These are phyloP conservation scores for Articulospora tetracladia DNA, from an alignment of 495 filamentous ascomycete species.

Conservation along the genomic window DNA sequence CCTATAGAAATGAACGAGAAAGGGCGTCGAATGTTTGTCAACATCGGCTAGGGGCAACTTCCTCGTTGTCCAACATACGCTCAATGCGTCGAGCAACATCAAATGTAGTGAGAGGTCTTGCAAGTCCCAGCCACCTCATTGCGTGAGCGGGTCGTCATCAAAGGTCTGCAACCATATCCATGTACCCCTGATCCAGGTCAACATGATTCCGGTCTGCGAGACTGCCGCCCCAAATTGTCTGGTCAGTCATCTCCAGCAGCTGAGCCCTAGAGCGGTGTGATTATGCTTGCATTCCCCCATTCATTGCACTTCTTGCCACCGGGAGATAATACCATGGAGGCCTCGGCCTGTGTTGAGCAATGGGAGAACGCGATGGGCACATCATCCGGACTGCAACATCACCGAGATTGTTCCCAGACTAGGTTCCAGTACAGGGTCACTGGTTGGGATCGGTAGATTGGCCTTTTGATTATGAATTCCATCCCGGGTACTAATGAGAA, in stretches of 20 bases:
- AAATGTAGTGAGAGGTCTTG: conserved; percentile 2
- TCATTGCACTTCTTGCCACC: conserved; percentile 19
- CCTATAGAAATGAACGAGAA: conserved; percentile 7
- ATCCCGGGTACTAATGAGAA: background rate
- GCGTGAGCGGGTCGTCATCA: background rate
- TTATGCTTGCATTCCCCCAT: conserved; percentile 12
- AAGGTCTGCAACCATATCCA: background rate
- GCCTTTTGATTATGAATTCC: background rate
- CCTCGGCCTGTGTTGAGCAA: conserved; percentile 12
- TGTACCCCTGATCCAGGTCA: conserved; percentile 24
- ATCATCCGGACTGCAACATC: conserved; percentile 6
- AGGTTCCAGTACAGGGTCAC: background rate
- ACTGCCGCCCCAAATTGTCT: conserved; percentile 15
- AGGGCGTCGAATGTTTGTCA: conserved; percentile 17
- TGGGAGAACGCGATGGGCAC: background rate
- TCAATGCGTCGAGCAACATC: conserved; percentile 18
- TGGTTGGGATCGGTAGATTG: background rate
- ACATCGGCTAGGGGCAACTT: conserved; percentile 16
- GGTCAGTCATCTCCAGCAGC: conserved; percentile 1
- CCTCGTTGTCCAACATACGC: conserved; percentile 10
- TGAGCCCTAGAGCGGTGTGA: conserved; percentile 15
- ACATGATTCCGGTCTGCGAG: background rate
- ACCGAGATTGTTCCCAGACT: background rate
- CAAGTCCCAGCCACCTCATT: conserved; percentile 13
- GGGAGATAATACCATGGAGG: conserved; percentile 1